Base-by-base conservation (phyloP, 495 filamentous ascomycete species). In the Achaetomiella virescens region DNA sequence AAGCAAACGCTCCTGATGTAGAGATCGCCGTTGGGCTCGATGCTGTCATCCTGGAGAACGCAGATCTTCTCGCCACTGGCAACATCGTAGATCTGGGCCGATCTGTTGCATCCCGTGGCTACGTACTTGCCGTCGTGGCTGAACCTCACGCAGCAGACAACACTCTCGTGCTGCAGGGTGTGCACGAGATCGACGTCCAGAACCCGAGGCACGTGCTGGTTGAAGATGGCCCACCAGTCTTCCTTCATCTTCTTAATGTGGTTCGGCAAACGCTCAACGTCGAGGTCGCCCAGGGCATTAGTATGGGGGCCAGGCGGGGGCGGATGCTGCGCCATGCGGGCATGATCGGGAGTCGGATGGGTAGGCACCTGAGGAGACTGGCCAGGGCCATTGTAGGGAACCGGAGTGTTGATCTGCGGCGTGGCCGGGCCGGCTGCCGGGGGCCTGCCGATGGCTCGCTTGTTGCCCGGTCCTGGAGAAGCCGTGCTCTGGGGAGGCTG, bases 1-100 rank as follows among this genome's bases (percentile, higher is more conserved):
- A 95, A 95, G 71, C 90, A 95, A 31, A 95, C 90, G 63, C 90
- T 95, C 62, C 90, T 75, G 61, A 95, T 95, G 65, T 95, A 95
- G 17, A 95, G 76, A 71, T 95, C 90, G 3, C 90, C 89, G 53
- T 83, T 86, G 47, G 88, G 82, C 63, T 95, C 90, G 45, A 88
- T 89, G 38, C 78, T 83, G 59, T 93, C 90, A 62, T 95, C 90
- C 65, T 91, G 87, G 37, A 93, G 72, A 22, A 85, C 80, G 53
- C 87, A 88, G 48, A 93, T 79, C 67, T 88, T 89, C 56, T 86
- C 83, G 49, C 90, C 90, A 9, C 81, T 85, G 45, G 72, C 73
- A 33, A 95, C 90, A 60, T 95, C 90, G 69, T 91, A 95, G 58
- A 95, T 95, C 65, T 93, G 89, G 25, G 90, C 90, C 5, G 88